Percentiles rank a stretch among this genome's conserved stretches.
Evolutionary conservation across 306 rosid genomes (phyloP).

Genomic region (Cicer pinnatifidum): DNA sequence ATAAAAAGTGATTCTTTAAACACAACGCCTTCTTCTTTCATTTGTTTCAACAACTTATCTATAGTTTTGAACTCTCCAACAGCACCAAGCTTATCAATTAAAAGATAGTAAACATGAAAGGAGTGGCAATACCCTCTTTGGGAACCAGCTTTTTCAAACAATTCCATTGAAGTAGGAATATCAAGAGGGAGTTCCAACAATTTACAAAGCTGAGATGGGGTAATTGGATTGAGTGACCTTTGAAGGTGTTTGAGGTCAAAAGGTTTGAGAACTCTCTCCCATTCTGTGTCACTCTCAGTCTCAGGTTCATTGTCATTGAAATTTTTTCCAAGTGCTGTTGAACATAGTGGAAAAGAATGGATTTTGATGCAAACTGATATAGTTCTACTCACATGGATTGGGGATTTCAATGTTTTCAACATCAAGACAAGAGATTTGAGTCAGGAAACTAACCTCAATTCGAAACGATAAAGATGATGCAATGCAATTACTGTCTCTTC

Average conservation of each 20-base stretch:
- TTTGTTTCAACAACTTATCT: slow-evolving; percentile 71
- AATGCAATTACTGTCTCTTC: neutral
- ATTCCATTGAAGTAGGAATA: slow-evolving; percentile 68
- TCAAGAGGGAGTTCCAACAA: slow-evolving; percentile 81
- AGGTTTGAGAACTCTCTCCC: slow-evolving; percentile 87
- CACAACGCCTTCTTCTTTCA: slow-evolving; percentile 73
- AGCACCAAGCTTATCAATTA: slow-evolving; percentile 80
- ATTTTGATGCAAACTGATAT: slow-evolving; percentile 48
- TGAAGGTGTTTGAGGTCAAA: slow-evolving; percentile 76
- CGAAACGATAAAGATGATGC: neutral
- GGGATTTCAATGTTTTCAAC: slow-evolving; percentile 52
- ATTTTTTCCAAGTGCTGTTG: slow-evolving; percentile 43
- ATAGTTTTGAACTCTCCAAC: slow-evolving; percentile 70
- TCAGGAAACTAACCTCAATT: slow-evolving; percentile 34
- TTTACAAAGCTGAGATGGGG: slow-evolving; percentile 74
- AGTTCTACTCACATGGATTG: slow-evolving; percentile 42
- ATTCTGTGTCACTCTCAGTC: slow-evolving; percentile 66
- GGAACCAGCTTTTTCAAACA: slow-evolving; percentile 70
- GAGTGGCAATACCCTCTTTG: slow-evolving; percentile 80
- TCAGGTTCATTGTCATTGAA: slow-evolving; percentile 35
- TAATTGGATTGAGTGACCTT: slow-evolving; percentile 57
- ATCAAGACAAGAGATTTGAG: slow-evolving; percentile 42
- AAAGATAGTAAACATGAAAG: slow-evolving; percentile 61
- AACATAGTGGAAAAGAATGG: slow-evolving; percentile 51
- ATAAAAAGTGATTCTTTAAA: slow-evolving; percentile 80